phyloP scores from a whole-genome alignment of 768 basidiomycete species.

The Collybia mongolica region DNA sequence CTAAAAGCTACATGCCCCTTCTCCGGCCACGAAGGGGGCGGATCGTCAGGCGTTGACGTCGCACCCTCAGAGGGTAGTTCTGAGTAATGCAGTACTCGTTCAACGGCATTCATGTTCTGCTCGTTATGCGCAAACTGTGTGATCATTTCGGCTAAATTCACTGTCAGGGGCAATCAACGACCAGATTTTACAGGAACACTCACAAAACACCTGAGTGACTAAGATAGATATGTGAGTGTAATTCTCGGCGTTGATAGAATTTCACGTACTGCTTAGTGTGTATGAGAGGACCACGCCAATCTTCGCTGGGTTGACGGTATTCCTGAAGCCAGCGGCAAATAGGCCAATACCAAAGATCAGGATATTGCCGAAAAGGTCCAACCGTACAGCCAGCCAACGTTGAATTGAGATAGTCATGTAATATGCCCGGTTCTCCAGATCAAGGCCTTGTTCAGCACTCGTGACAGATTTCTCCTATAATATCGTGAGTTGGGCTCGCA shows the following conservation, averaged over 20 bases:
- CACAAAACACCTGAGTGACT: slow-evolving; percentile 58
- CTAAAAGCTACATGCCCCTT: slow-evolving; percentile 54
- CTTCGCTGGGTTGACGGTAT: slow-evolving; percentile 54
- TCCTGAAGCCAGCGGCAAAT: slow-evolving; percentile 63
- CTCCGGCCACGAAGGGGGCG: slow-evolving; percentile 47
- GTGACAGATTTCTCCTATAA: slow-evolving; percentile 44
- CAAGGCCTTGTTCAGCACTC: slow-evolving; percentile 52
- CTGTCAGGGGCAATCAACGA: not conserved
- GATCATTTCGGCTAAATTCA: slow-evolving; percentile 47
- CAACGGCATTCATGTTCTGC: slow-evolving; percentile 73
- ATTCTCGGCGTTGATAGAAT: not conserved
- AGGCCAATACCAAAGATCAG: slow-evolving; percentile 68
- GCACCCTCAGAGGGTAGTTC: slow-evolving; percentile 58
- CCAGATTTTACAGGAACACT: slow-evolving; percentile 14
- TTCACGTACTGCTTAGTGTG: slow-evolving; percentile 44
- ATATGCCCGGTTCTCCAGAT: slow-evolving; percentile 62
- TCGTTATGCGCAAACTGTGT: slow-evolving; percentile 58
- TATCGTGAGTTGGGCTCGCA: not conserved
- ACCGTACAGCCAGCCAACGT: slow-evolving; percentile 59
- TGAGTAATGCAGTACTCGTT: slow-evolving; percentile 68
- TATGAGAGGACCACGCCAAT: slow-evolving; percentile 63
- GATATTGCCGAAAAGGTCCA: slow-evolving; percentile 68
- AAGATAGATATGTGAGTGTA: not conserved
- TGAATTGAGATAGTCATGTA: slow-evolving; percentile 66
- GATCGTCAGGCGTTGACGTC: slow-evolving; percentile 40